Evolutionary conservation across 2,329 filamentous ascomycete species (phyloP).

Genomic region (Fusarium sacchari): DNA sequence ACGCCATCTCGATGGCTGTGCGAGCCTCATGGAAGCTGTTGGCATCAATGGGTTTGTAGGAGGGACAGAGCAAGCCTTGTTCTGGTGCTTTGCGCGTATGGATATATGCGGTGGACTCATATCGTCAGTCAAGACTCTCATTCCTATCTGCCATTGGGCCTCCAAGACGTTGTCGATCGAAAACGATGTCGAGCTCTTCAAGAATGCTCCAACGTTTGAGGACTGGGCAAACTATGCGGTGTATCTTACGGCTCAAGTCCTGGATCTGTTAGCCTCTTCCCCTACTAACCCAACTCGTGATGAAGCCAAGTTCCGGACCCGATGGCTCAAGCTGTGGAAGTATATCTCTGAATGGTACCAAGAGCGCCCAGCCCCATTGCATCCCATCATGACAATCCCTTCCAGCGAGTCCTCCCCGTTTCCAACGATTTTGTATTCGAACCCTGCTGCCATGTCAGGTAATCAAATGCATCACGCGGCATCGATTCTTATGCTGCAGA

Average conservation of each 20-base stretch:
- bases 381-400: slow-evolving; percentile 49
- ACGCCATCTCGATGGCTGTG: slow-evolving; percentile 62
- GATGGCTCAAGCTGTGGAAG: slow-evolving; percentile 53
- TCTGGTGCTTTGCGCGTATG: slow-evolving; percentile 66
- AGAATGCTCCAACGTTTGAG: slow-evolving; percentile 50
- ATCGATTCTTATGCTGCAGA: slow-evolving; percentile 61
- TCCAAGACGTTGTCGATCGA: slow-evolving; percentile 45
- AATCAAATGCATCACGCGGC: slow-evolving; percentile 66
- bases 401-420: slow-evolving; percentile 58
- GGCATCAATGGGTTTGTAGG: slow-evolving; percentile 62
- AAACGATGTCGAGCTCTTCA: slow-evolving; percentile 50
- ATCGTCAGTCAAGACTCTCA: slow-evolving; percentile 60
- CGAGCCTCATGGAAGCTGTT: slow-evolving; percentile 59
- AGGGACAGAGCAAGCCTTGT: slow-evolving; percentile 60
- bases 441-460: slow-evolving; percentile 62
- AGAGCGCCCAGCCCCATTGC: slow-evolving; percentile 49
- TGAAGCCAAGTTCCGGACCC: slow-evolving; percentile 40
- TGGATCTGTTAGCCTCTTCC: slow-evolving; percentile 50
- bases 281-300: slow-evolving; percentile 30
- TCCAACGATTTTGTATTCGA: slow-evolving; percentile 60
- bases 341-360: slow-evolving; percentile 55
- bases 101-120: slow-evolving; percentile 64
- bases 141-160: slow-evolving; percentile 59
- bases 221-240: slow-evolving; percentile 63
- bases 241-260: slow-evolving; percentile 57